These are phyloP conservation scores for Pyrus bretschneideri DNA, from an alignment of 306 rosid species.

Conservation along the genomic window DNA sequence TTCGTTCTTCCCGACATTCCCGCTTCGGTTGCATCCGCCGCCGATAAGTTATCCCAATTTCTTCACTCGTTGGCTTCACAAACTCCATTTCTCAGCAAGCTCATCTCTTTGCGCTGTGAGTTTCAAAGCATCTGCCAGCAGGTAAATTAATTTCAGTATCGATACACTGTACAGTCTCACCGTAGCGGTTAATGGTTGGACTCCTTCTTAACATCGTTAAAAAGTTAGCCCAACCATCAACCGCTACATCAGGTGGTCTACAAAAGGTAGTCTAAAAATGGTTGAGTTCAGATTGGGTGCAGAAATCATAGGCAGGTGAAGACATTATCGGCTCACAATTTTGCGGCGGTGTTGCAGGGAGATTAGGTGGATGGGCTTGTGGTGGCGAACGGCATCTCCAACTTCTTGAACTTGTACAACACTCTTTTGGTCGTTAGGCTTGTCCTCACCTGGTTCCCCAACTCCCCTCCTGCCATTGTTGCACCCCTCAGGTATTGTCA, in stretches of 20 bases:
- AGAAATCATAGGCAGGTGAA: conserved; percentile 26
- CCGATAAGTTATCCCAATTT: too few relatives aligned
- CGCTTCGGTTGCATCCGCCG: too few relatives aligned
- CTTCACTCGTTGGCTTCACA: conserved; percentile 36
- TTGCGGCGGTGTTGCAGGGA: conserved; percentile 87
- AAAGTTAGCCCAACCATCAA: too few relatives aligned
- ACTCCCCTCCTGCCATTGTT: conserved; percentile 77
- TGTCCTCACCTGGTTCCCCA: conserved; percentile 96
- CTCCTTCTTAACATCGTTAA: too few relatives aligned
- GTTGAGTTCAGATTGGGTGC: conserved; percentile 43
- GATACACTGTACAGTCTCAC: too few relatives aligned
- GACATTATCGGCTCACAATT: conserved; percentile 39
- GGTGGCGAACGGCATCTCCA: conserved; percentile 69
- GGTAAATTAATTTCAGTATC: conserved; percentile 22
- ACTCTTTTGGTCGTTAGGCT: conserved; percentile 80
- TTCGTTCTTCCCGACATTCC: too few relatives aligned
- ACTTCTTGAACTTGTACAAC: conserved; percentile 82
- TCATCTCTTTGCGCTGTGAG: conserved; percentile 37
- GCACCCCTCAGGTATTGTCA: conserved; percentile 68
- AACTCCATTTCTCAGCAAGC: conserved; percentile 47
- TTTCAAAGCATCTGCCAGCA: conserved; percentile 44
- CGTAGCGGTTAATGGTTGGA: too few relatives aligned
- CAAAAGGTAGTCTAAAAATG: too few relatives aligned
- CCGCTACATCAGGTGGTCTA: too few relatives aligned
- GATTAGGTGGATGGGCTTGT: conserved; percentile 85